Evolutionary conservation across 1,284 basidiomycete species (phyloP), one percentile per base, ranked within the genome.

Genomic region (Abortiporus biennis): DNA sequence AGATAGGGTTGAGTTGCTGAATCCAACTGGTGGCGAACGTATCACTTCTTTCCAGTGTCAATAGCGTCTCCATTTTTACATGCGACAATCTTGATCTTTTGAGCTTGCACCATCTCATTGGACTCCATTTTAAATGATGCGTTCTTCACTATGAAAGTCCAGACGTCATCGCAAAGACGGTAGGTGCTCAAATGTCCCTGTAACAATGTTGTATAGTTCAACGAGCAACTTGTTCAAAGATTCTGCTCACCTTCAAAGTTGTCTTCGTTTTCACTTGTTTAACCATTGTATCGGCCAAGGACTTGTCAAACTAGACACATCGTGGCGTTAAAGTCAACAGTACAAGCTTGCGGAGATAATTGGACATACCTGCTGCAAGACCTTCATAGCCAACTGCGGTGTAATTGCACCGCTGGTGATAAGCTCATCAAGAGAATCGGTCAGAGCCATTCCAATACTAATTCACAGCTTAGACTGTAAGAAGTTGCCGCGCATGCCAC

Each of bases 371-470:
- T 96, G 92, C 61, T 90, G 90, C 44, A 99, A 67, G 6, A 98
- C 92, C 61, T 95, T 90, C 88, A 98, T 93, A 11, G 95, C 95
- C 48, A 99, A 67, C 66, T 99, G 94, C 2, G 96, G 95, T 16
- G 94, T 96, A 55, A 99, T 98, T 45, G 92, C 86, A 1, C 95
- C 95, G 53, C 87, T 91, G 40, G 94, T 96, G 58, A 99, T 99
- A 48, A 99, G 80, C 69, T 99, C 95, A 68, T 99, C 95, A 54
- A 99, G 80, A 50, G 95, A 93, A 71, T 99, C 95, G n/a, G 95
- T 97, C 43, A 99, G 76, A 36, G 95, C 92, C 74, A 94, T 92
- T 32, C 95, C 95, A 65, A 98, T 92, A 53, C 95, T 98, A 56
- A 39, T 6, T 39, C 12, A 9, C 33, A 19, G 33, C 17, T 11